phyloP scores from a whole-genome alignment of 495 filamentous ascomycete species.

The Xylaria castorea region DNA sequence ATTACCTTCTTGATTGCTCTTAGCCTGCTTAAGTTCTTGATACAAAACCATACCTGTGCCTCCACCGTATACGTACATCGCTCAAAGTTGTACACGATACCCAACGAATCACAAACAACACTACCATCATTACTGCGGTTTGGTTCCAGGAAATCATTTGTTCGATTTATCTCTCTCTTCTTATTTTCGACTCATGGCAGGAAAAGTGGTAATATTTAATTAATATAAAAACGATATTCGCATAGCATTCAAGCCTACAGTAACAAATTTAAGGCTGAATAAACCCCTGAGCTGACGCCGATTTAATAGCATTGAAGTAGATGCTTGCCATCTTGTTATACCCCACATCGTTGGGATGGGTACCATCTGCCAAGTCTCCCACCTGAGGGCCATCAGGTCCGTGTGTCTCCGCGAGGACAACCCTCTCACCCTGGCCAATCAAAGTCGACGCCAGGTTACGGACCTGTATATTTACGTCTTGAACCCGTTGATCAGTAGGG shows the following conservation, averaged over 20 bases:
- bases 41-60: no score
- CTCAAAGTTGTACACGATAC: no score
- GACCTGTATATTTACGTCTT: neutral
- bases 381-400: constrained; percentile 38
- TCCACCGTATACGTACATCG: no score
- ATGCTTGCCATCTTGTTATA: constrained; percentile 62
- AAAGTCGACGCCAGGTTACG: neutral
- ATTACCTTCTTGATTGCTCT: no score
- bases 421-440: constrained; percentile 29
- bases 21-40: no score
- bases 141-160: no score
- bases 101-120: no score
- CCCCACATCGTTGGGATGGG: constrained; percentile 57
- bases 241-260: neutral
- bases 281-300: constrained; percentile 20
- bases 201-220: no score
- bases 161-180: no score
- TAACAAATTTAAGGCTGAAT: neutral
- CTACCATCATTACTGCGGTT: no score
- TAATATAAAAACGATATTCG: no score
- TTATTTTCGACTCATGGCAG: no score
- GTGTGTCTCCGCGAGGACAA: constrained; percentile 60
- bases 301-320: constrained; percentile 54
- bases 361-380: constrained; percentile 53
- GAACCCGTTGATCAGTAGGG: neutral